Percentiles rank a stretch among this genome's conserved stretches.
Conservation (phyloP, 768 basidiomycete species). For the Lepiota venenata region DNA sequence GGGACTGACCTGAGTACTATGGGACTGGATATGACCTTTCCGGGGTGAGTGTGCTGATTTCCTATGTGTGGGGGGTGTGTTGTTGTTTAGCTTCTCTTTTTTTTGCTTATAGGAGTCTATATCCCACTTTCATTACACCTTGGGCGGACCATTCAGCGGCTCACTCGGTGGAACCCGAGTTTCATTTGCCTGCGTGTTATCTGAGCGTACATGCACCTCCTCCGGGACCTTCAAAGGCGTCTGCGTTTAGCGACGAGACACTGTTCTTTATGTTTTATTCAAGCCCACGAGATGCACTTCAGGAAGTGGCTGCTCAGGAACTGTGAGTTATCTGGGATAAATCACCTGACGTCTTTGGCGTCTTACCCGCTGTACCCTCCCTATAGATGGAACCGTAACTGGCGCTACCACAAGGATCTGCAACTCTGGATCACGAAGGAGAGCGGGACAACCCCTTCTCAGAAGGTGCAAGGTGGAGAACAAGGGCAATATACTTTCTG, state of each 20-base stretch:
- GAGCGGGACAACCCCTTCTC: constrained; percentile 68
- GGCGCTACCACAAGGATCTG: constrained; percentile 94
- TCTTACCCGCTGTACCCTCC: constrained; percentile 12
- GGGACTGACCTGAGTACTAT: constrained; percentile 91
- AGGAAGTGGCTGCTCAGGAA: constrained; percentile 94
- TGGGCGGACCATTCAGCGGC: constrained; percentile 92
- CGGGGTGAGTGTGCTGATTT: constrained; percentile 63
- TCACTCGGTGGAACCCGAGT: constrained; percentile 87
- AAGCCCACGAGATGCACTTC: constrained; percentile 85
- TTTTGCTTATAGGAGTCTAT: constrained; percentile 59
- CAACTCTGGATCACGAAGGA: constrained; percentile 87
- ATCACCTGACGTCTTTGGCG: constrained; percentile 3
- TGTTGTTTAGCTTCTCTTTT: constrained; percentile 18
- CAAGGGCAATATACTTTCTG: constrained; percentile 89
- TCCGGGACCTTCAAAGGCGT: constrained; percentile 76
- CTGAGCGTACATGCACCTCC: constrained; percentile 83
- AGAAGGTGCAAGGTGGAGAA: constrained; percentile 79
- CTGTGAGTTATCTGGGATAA: constrained; percentile 69
- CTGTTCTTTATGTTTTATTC: constrained; percentile 99
- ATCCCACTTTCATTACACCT: constrained; percentile 92
- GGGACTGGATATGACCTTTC: constrained; percentile 84
- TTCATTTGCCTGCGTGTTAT: constrained; percentile 87
- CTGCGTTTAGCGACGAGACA: constrained; percentile 91
- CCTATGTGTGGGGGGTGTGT: constrained; percentile 7
- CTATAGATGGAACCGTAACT: constrained; percentile 85